Conservation (phyloP, 176 grass and related monocot genomes). For the Zea luxurians region DNA sequence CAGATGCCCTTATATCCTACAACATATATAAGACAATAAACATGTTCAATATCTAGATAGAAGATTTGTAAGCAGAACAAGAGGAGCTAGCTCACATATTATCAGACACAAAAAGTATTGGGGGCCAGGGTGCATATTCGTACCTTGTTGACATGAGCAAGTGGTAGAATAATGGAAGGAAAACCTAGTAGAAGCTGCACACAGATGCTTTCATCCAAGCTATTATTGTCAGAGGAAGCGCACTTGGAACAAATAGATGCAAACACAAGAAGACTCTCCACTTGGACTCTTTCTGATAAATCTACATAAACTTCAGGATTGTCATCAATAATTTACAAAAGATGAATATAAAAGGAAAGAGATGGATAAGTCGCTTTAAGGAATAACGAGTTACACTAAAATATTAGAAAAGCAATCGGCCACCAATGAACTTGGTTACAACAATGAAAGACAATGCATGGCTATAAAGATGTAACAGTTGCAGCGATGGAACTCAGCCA, state of each 20-base stretch:
- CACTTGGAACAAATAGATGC: slow-evolving; percentile 55
- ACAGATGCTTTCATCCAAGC: slow-evolving; percentile 63
- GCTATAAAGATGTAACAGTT: background rate
- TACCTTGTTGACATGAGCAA: slow-evolving; percentile 81
- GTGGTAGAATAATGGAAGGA: slow-evolving; percentile 75
- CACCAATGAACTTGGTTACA: slow-evolving; percentile 18
- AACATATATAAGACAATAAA: slow-evolving; percentile 30
- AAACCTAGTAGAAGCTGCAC: slow-evolving; percentile 68
- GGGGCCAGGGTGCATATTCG: background rate
- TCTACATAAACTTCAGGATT: slow-evolving; percentile 46
- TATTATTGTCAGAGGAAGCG: slow-evolving; percentile 64
- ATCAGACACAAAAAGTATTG: slow-evolving; percentile 6
- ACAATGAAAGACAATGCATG: background rate
- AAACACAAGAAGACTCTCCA: slow-evolving; percentile 63
- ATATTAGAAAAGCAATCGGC: slow-evolving; percentile 17
- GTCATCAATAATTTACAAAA: slow-evolving; percentile 27
- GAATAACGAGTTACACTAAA: background rate
- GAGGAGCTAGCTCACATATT: slow-evolving; percentile 31
- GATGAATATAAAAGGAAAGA: background rate
- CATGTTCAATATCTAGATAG: slow-evolving; percentile 2
- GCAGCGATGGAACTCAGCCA: background rate
- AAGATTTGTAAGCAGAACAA: slow-evolving; percentile 9
- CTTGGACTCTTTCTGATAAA: slow-evolving; percentile 57
- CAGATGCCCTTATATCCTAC: slow-evolving; percentile 74
- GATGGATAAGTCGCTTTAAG: background rate